Conservation (phyloP, 148 eudicot species). For the Rhododendron mucronatum region DNA sequence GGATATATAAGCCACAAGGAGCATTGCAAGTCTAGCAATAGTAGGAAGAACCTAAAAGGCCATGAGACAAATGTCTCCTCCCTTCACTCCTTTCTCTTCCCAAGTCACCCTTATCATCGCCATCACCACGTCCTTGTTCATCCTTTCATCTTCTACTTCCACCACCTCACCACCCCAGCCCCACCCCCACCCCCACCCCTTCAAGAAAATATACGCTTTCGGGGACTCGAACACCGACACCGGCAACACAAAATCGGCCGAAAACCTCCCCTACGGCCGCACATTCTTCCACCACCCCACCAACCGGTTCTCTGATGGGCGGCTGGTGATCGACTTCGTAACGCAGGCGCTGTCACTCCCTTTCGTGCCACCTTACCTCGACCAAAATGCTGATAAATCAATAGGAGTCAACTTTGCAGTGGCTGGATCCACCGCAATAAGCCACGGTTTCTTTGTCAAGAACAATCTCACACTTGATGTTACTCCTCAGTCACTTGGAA, state of each 20-base stretch:
- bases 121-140: conserved; percentile 2
- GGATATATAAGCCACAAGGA: not conserved
- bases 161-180: conserved; percentile 2
- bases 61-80: conserved; percentile 12
- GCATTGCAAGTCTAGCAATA: not conserved
- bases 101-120: conserved; percentile 1
- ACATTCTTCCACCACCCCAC: conserved; percentile 94
- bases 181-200: conserved; percentile 24
- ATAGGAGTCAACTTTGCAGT: conserved; percentile 68
- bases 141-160: conserved; percentile 12
- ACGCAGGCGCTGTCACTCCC: conserved; percentile 54
- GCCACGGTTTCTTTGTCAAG: conserved; percentile 49
- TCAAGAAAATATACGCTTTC: conserved; percentile 62
- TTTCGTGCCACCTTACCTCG: conserved; percentile 52
- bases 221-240: conserved; percentile 98
- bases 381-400: conserved; percentile 18
- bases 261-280: conserved; percentile 65
- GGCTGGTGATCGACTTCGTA: conserved; percentile 81
- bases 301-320: conserved; percentile 91
- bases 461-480: conserved; percentile 37
- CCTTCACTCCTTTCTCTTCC: not conserved
- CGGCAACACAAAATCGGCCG: conserved; percentile 67
- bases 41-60: not conserved
- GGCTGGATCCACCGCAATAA: conserved; percentile 70
- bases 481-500: conserved; percentile 28